phyloP scores from a whole-genome alignment of 352 stramenopile genomes.

The Peronosclerospora sorghi region DNA sequence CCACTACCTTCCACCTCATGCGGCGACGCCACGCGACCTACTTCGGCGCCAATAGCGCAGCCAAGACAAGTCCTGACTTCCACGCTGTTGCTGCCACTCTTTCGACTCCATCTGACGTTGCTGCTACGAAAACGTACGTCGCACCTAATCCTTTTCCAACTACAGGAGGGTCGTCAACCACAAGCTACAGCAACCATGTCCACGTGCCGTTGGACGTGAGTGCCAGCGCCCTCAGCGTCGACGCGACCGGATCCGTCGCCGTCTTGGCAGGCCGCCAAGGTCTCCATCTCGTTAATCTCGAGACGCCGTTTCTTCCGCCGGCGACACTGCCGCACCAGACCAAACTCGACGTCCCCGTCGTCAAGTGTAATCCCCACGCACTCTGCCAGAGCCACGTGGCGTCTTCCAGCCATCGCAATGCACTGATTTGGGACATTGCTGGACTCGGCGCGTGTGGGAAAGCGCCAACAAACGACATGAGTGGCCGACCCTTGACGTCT shows the following conservation, averaged over 20 bases:
- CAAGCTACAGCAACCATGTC: conserved; percentile 43
- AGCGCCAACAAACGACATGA: no score
- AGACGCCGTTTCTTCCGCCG: conserved; percentile 42
- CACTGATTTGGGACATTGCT: conserved; percentile 68
- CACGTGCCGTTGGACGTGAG: conserved; percentile 54
- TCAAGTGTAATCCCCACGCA: conserved; percentile 67
- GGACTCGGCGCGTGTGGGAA: no score
- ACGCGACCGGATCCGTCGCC: conserved; percentile 51
- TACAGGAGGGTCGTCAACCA: no score
- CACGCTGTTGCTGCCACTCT: no score
- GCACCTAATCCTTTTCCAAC: no score
- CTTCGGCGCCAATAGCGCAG: no score
- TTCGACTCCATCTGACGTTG: no score
- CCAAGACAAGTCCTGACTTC: no score
- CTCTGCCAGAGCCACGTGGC: conserved; percentile 56
- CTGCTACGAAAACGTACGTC: no score
- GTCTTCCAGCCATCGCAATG: conserved; percentile 74
- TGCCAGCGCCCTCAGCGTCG: conserved; percentile 56
- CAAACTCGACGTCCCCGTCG: conserved; percentile 69
- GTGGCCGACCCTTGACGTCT: no score
- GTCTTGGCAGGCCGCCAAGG: conserved; percentile 60
- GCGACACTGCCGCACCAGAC: conserved; percentile 69
- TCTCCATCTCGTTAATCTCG: conserved; percentile 62
- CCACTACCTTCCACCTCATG: no score
- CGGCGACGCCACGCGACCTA: no score